A percentile compares a stretch with the other conserved stretches of the same genome.
These are phyloP conservation scores for Phyllosticta citribraziliensis DNA, from an alignment of 2,329 filamentous ascomycete genomes.

Conservation along the genomic window DNA sequence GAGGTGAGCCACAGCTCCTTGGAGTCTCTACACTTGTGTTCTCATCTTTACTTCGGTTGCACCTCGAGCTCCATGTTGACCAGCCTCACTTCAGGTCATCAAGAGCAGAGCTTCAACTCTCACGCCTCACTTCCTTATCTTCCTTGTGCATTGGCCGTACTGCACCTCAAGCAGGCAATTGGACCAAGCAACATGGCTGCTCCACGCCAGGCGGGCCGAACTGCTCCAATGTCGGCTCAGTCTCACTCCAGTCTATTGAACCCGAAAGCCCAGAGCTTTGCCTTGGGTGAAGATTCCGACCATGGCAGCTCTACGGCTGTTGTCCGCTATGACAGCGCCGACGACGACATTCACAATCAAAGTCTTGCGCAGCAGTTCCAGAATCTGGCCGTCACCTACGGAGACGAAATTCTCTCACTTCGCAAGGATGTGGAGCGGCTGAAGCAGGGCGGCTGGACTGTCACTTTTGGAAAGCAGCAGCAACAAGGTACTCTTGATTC, in stretches of 20 bases:
- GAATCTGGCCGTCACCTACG: background rate
- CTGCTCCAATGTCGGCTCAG: background rate
- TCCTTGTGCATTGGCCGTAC: background rate
- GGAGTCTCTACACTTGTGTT: too few relatives aligned
- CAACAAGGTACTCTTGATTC: background rate
- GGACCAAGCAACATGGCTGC: background rate
- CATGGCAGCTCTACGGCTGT: background rate
- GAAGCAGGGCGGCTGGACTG: conserved; percentile 15
- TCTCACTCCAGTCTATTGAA: background rate
- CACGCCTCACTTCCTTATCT: background rate
- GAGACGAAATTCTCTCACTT: background rate
- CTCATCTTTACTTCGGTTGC: background rate
- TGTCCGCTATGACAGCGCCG: background rate
- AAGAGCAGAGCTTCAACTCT: background rate
- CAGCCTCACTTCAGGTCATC: background rate
- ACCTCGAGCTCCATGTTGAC: background rate
- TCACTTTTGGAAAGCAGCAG: conserved; percentile 14
- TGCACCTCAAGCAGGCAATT: background rate
- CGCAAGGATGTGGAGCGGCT: conserved; percentile 16
- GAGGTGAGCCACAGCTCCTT: too few relatives aligned
- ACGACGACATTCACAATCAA: background rate
- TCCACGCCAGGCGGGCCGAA: background rate
- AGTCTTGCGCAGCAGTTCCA: background rate
- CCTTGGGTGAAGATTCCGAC: background rate
- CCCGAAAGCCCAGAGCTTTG: background rate